Base-by-base conservation (phyloP, 192 early-diverging fungal genomes). In the Dissophora ornata region DNA sequence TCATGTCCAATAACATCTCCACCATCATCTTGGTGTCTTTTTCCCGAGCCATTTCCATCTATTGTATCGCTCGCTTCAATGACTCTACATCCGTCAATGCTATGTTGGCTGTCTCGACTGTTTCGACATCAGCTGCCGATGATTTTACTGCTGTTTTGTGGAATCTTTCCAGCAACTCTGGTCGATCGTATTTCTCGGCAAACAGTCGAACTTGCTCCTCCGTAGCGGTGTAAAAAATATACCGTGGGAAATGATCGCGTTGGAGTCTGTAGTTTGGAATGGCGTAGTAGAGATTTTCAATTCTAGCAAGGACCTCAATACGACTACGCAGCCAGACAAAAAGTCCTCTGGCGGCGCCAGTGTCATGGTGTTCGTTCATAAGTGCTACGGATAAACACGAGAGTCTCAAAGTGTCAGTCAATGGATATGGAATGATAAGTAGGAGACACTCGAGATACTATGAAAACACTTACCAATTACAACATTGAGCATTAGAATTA, bases 401-500 rank as follows among this genome's bases (percentile, higher is more conserved):
- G 41, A 29, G 42, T 46, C 48, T 25, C 25, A 19, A 22, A n/a
- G 25, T 18, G 18, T 30, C 47, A 52, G 26, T 28, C n/a, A 63
- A 34, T 18, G 21, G 4, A 44, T 12, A 57, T 7, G 24, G 3
- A 24, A 57, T 3, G 4, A 51, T 19, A 51, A 45, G 44, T 55
- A 10, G 15, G 33, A 19, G 21, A 19, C 53, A 8, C 19, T 24
- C 19, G 36, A 55, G 18, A 22, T 10, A 36, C 9, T n/a, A 29
- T 3, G 33, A 55, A 46, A 38, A 34, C 19, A 10, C 59, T 63
- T 63, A 63, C 61, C 61, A 44, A 63, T 52, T 6, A 63, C 49
- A 52, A 63, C 49, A 21, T 63, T 63, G 29, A 63, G 30, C 61
- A 63, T 63, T 34, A 63, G 18, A 24, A 63, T 21, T 15, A 49